These are phyloP conservation scores for Ogataea wickerhamii DNA, from an alignment of 805 yeast genomes.

Conservation along the genomic window DNA sequence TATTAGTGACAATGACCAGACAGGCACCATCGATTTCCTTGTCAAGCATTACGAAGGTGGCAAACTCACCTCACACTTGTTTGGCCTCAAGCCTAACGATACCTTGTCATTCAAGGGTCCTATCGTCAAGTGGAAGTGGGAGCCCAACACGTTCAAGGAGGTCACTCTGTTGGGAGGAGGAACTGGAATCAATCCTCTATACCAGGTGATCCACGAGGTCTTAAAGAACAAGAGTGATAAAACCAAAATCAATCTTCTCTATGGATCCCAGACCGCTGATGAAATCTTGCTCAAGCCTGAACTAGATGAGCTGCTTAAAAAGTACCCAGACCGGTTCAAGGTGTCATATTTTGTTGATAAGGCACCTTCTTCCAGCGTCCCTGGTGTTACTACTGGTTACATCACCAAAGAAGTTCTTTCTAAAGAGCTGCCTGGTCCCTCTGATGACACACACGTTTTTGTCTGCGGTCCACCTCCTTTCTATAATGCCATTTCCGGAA, in stretches of 20 bases:
- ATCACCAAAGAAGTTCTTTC: constrained; percentile 72
- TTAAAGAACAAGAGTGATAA: constrained; percentile 79
- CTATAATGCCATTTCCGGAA: constrained; percentile 84
- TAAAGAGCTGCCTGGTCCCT: constrained; percentile 59
- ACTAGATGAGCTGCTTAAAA: constrained; percentile 62
- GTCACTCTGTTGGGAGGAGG: constrained; percentile 93
- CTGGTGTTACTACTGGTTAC: constrained; percentile 66
- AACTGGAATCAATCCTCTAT: constrained; percentile 93
- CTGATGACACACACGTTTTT: constrained; percentile 64
- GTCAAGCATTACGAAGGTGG: constrained; percentile 91
- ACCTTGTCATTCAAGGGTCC: constrained; percentile 93
- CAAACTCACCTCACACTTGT: constrained; percentile 74
- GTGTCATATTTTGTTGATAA: constrained; percentile 79
- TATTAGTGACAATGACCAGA: constrained; percentile 59
- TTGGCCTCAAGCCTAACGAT: constrained; percentile 69
- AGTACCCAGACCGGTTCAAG: constrained; percentile 74
- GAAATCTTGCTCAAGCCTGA: constrained; percentile 81
- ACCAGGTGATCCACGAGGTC: constrained; percentile 77
- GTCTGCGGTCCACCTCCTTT: constrained; percentile 96
- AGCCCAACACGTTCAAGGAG: constrained; percentile 75
- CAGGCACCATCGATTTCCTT: constrained; percentile 75
- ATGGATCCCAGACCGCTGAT: constrained; percentile 72
- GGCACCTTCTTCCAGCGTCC: constrained; percentile 35
- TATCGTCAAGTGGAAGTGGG: constrained; percentile 85
- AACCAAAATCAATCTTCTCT: constrained; percentile 79